These are phyloP conservation scores for Saitozyma podzolica DNA, from an alignment of 768 basidiomycete species.

Conservation along the genomic window DNA sequence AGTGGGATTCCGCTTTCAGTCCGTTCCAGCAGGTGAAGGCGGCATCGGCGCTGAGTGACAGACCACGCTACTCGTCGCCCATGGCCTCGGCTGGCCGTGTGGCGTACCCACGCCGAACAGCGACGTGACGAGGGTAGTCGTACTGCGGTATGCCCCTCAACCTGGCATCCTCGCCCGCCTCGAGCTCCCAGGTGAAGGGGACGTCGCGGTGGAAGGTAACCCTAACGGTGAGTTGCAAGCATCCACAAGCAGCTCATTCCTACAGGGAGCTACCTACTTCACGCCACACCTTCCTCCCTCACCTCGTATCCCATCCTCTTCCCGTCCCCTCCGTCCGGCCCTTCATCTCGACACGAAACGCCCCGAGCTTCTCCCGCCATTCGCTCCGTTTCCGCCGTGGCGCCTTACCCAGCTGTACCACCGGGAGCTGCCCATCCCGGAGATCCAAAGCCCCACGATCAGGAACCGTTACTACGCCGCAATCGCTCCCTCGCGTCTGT, in stretches of 20 bases:
- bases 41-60: slow-evolving; percentile 1
- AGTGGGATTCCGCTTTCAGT: slow-evolving; percentile 7
- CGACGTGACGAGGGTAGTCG: slow-evolving; percentile 37
- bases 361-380: background rate
- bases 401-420: background rate
- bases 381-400: slow-evolving; percentile 3
- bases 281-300: slow-evolving; percentile 20
- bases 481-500: background rate
- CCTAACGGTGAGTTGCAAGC: slow-evolving; percentile 7
- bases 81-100: slow-evolving; percentile 42
- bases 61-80: slow-evolving; percentile 19
- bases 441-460: background rate
- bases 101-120: slow-evolving; percentile 39
- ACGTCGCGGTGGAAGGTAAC: slow-evolving; percentile 15
- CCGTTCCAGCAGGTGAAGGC: background rate
- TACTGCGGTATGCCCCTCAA: slow-evolving; percentile 7
- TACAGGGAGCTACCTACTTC: slow-evolving; percentile 23
- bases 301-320: slow-evolving; percentile 36
- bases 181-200: slow-evolving; percentile 41
- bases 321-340: slow-evolving; percentile 8
- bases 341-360: no score
- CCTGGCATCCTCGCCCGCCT: slow-evolving; percentile 18
- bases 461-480: background rate
- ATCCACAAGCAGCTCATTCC: no score
- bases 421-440: no score